Evolutionary conservation across 2,329 filamentous ascomycete species (phyloP).

Genomic region (Didymellaceae sp.): DNA sequence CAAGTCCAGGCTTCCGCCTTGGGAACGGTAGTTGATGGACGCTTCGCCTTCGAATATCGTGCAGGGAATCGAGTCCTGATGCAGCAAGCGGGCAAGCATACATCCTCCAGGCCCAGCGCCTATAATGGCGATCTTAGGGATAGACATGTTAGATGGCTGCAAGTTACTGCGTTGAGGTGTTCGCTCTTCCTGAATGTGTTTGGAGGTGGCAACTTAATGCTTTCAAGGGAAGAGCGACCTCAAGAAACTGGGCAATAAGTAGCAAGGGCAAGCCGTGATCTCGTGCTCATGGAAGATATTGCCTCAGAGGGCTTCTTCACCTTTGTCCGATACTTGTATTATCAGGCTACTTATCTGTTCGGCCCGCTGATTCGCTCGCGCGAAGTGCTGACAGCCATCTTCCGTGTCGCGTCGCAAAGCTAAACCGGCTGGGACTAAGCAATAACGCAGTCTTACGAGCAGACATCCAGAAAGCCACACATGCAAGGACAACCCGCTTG

Average conservation of each 20-base stretch:
- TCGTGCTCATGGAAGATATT: not conserved
- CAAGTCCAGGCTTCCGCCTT: conserved; percentile 60
- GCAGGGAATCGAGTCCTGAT: conserved; percentile 52
- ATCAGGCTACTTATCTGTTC: not conserved
- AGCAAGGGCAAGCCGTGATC: not conserved
- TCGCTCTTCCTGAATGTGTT: no score
- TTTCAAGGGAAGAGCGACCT: not conserved
- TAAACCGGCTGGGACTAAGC: not conserved
- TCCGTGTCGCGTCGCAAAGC: not conserved
- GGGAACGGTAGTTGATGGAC: conserved; percentile 35
- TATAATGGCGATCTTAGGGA: conserved; percentile 47
- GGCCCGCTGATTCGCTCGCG: not conserved
- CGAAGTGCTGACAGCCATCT: not conserved
- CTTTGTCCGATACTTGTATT: not conserved
- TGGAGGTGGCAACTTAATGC: no score
- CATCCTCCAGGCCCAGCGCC: conserved; percentile 55
- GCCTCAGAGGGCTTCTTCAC: not conserved
- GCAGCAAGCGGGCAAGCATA: conserved; percentile 61
- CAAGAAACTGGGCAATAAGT: not conserved
- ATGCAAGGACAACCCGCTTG: no score
- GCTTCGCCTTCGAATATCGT: conserved; percentile 57
- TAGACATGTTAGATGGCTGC: conserved; percentile 10
- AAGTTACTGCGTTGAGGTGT: not conserved
- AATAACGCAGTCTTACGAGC: no score
- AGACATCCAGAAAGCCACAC: no score